Percentiles rank a stretch among this genome's conserved stretches.
Conservation (phyloP, 208 protist genomes). For the Trypanosoma lewisi region DNA sequence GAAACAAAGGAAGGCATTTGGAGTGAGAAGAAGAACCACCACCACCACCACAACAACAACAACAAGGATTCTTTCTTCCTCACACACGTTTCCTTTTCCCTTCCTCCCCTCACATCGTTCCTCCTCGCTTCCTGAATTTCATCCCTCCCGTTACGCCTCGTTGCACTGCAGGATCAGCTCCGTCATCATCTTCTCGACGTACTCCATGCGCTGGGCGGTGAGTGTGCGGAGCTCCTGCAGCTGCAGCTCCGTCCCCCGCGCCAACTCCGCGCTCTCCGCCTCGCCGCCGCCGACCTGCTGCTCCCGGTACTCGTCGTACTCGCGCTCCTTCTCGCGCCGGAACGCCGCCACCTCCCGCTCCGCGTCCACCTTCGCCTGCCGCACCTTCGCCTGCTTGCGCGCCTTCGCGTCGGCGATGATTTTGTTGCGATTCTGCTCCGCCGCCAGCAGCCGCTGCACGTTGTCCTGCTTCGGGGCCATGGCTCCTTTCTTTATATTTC, state of each 20-base stretch:
- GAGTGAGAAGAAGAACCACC: neutral
- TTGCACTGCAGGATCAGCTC: slow-evolving; percentile 56
- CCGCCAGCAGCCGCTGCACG: slow-evolving; percentile 82
- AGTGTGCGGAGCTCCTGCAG: slow-evolving; percentile 60
- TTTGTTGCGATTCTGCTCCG: slow-evolving; percentile 83
- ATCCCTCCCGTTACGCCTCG: neutral
- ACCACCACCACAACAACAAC: no score
- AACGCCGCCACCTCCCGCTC: slow-evolving; percentile 80
- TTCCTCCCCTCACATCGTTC: neutral
- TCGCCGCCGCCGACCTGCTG: slow-evolving; percentile 55
- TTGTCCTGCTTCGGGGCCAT: slow-evolving; percentile 89
- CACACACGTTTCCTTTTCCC: neutral
- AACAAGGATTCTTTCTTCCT: no score
- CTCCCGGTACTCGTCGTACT: slow-evolving; percentile 63
- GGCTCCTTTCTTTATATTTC: neutral
- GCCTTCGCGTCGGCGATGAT: slow-evolving; percentile 79
- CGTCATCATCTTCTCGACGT: slow-evolving; percentile 60
- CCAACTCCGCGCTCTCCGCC: slow-evolving; percentile 55
- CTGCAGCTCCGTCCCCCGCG: slow-evolving; percentile 61
- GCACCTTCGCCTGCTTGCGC: slow-evolving; percentile 79
- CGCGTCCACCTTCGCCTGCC: slow-evolving; percentile 82
- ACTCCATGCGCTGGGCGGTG: slow-evolving; percentile 58
- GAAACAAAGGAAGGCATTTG: neutral
- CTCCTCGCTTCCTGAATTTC: neutral
- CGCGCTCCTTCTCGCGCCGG: slow-evolving; percentile 61